These are phyloP conservation scores for Coemansia sp. DNA, from an alignment of 192 early-diverging fungal species.

Conservation along the genomic window DNA sequence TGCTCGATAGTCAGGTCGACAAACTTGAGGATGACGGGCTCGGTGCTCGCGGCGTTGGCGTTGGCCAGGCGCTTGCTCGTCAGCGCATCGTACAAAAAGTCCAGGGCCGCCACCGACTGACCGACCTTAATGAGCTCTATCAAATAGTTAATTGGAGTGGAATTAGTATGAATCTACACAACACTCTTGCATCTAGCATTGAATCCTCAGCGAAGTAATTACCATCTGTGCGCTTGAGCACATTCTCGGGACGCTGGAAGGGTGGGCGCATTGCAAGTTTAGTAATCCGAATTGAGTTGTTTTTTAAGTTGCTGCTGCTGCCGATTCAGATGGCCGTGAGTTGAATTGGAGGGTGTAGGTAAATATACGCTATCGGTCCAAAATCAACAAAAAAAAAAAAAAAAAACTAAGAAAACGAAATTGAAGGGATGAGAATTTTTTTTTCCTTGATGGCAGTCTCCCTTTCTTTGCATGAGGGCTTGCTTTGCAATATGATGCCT, in stretches of 20 bases:
- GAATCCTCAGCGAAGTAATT: slow-evolving; percentile 14
- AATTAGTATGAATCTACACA: background rate
- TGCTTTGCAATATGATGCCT: background rate
- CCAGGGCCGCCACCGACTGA: slow-evolving; percentile 82
- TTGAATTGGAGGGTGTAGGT: background rate
- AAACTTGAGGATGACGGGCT: slow-evolving; percentile 95
- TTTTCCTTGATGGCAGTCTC: background rate
- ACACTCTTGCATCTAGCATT: slow-evolving; percentile 9
- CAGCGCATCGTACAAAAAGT: slow-evolving; percentile 90
- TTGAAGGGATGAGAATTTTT: background rate
- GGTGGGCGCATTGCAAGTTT: slow-evolving; percentile 59
- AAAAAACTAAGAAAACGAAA: background rate
- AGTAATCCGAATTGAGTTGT: slow-evolving; percentile 4
- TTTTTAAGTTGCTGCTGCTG: background rate
- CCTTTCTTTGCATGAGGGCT: background rate
- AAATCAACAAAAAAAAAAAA: background rate
- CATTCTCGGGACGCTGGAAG: slow-evolving; percentile 80
- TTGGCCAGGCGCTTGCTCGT: slow-evolving; percentile 88
- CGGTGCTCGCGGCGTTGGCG: slow-evolving; percentile 76
- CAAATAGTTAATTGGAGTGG: slow-evolving; percentile 57
- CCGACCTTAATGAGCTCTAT: slow-evolving; percentile 73
- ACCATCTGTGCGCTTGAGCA: slow-evolving; percentile 89
- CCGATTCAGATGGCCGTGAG: background rate
- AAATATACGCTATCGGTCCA: background rate
- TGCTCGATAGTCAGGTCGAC: slow-evolving; percentile 89